Evolutionary conservation across 148 eudicot genomes (phyloP).

Genomic region (Camellia granthamiana): DNA sequence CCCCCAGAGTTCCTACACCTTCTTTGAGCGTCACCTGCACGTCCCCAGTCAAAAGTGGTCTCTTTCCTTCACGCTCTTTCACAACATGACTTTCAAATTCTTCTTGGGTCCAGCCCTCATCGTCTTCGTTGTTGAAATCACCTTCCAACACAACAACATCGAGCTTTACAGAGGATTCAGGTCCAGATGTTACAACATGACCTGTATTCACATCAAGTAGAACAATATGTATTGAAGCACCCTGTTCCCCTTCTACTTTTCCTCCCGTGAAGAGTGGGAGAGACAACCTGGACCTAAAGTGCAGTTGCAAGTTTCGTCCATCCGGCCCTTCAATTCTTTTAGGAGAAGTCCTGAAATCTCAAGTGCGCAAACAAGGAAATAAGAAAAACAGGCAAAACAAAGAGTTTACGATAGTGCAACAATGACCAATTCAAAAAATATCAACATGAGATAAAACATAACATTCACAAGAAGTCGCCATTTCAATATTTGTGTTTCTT

Average conservation of each 20-base stretch:
- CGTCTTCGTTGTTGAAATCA: conserved; percentile 87
- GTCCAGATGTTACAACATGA: conserved; percentile 67
- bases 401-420: not conserved
- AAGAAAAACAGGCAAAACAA: not conserved
- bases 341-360: conserved; percentile 62
- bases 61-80: conserved; percentile 85
- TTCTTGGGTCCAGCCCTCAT: conserved; percentile 75
- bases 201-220: conserved; percentile 66
- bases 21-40: conserved; percentile 77
- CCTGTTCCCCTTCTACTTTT: conserved; percentile 95
- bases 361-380: not conserved
- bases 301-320: conserved; percentile 77
- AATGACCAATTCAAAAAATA: not conserved
- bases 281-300: conserved; percentile 66
- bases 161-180: conserved; percentile 71
- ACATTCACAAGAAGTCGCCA: not conserved
- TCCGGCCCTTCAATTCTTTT: conserved; percentile 81
- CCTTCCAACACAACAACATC: conserved; percentile 88
- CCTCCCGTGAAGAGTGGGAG: conserved; percentile 91
- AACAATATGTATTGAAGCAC: conserved; percentile 81
- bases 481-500: not conserved
- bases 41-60: conserved; percentile 80
- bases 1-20: conserved; percentile 90
- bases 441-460: not conserved
- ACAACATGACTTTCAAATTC: conserved; percentile 81